These are phyloP conservation scores for Lecanoromycetidae sp. DNA, from an alignment of 2,329 filamentous ascomycete species.

Conservation along the genomic window DNA sequence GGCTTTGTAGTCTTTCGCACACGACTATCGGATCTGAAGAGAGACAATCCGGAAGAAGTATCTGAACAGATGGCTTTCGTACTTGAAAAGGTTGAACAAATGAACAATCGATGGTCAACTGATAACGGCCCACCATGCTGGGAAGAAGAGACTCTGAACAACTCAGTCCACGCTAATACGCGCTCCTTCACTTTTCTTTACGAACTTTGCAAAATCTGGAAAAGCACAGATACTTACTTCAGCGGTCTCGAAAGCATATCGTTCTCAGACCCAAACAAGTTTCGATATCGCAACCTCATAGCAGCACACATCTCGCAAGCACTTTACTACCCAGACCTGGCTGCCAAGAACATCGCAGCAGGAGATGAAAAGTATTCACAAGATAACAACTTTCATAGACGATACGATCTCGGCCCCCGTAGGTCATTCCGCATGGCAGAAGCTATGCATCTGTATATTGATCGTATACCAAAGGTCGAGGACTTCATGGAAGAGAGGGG, in stretches of 20 bases:
- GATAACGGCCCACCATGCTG: background rate
- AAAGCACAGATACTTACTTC: background rate
- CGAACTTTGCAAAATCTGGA: background rate
- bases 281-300: background rate
- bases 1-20: background rate
- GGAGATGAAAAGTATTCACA: too few species aligned
- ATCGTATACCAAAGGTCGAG: constrained; percentile 1
- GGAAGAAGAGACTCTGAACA: background rate
- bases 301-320: constrained; percentile 9
- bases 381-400: background rate
- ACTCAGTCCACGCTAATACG: background rate
- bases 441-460: constrained; percentile 11
- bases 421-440: background rate
- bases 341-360: background rate
- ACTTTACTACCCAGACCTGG: constrained; percentile 1
- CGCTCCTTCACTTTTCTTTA: background rate
- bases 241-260: background rate
- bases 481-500: constrained; percentile 6
- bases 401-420: background rate
- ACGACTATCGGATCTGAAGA: background rate
- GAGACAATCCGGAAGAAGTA: background rate
- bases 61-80: background rate
- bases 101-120: background rate
- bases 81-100: background rate
- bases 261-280: background rate